Conservation (phyloP, 1,284 basidiomycete species). For the Ganoderma resinaceum region DNA sequence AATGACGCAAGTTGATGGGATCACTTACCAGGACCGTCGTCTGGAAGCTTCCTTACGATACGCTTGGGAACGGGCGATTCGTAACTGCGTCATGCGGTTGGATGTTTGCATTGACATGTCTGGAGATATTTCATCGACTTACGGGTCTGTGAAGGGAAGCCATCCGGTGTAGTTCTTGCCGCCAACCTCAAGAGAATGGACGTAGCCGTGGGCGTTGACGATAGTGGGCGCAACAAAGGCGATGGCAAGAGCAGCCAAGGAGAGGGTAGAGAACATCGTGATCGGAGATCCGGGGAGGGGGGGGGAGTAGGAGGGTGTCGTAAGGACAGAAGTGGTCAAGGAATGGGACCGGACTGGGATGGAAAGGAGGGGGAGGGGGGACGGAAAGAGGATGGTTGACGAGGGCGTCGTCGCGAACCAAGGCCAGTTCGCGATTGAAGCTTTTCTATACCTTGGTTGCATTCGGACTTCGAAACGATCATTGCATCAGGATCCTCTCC, state of each 20-base stretch:
- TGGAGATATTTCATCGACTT: constrained; percentile 3
- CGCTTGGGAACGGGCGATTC: constrained; percentile 31
- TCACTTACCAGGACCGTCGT: constrained; percentile 41
- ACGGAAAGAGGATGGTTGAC: constrained; percentile 23
- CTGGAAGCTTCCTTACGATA: constrained; percentile 41
- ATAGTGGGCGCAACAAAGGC: constrained; percentile 26
- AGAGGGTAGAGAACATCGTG: constrained; percentile 33
- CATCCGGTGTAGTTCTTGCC: constrained; percentile 39
- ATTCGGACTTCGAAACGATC: constrained; percentile 29
- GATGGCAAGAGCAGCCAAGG: constrained; percentile 28
- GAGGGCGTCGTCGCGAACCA: constrained; percentile 26
- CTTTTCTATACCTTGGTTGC: constrained; percentile 21
- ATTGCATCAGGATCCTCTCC: constrained; percentile 11
- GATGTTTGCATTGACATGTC: not conserved
- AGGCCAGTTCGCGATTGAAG: constrained; percentile 9
- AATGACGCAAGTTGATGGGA: constrained; percentile 9
- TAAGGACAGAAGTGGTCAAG: constrained; percentile 26
- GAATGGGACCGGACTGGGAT: constrained; percentile 19
- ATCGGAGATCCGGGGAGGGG: constrained; percentile 16
- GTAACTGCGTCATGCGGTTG: constrained; percentile 25
- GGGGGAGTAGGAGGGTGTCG: constrained; percentile 22
- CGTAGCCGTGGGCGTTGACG: constrained; percentile 39
- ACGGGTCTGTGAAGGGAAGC: constrained; percentile 40
- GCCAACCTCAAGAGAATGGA: constrained; percentile 31
- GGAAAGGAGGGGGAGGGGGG: constrained; percentile 17